These are phyloP conservation scores for Annulohypoxylon maeteangense DNA, from an alignment of 495 filamentous ascomycete genomes.

Conservation along the genomic window DNA sequence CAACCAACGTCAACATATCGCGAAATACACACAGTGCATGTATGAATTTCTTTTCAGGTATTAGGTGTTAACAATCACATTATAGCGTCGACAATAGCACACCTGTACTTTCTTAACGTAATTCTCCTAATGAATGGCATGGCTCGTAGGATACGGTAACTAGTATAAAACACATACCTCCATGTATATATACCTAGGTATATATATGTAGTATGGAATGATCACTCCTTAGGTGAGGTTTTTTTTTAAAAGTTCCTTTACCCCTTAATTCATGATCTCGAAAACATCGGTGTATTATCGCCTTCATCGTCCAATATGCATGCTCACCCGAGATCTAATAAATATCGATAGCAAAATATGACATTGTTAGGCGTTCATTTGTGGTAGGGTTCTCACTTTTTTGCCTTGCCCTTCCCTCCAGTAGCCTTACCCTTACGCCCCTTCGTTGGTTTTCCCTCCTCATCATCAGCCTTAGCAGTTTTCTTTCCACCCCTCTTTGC, in stretches of 20 bases:
- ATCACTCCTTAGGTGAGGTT: neutral
- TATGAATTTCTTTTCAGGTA: neutral
- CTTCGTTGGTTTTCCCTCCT: constrained; percentile 66
- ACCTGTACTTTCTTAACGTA: neutral
- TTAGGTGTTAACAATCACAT: neutral
- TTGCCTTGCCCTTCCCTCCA: constrained; percentile 55
- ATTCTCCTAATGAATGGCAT: neutral
- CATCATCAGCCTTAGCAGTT: constrained; percentile 61
- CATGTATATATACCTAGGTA: too few species aligned
- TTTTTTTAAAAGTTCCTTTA: neutral
- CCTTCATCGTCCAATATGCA: constrained; percentile 3
- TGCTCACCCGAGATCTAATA: constrained; percentile 1
- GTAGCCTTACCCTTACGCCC: constrained; percentile 54
- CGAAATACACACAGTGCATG: neutral
- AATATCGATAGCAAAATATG: constrained; percentile 23
- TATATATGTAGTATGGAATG: neutral
- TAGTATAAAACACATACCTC: neutral
- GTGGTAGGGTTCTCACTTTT: constrained; percentile 39
- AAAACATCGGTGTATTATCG: constrained; percentile 6
- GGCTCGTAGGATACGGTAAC: too few species aligned
- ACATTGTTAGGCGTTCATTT: neutral
- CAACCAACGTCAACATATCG: neutral
- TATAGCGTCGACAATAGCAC: neutral
- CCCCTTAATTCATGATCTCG: constrained; percentile 13
- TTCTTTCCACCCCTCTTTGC: constrained; percentile 67